Evolutionary conservation across 345 rosid genomes (phyloP).

Genomic region (Brassica napus): DNA sequence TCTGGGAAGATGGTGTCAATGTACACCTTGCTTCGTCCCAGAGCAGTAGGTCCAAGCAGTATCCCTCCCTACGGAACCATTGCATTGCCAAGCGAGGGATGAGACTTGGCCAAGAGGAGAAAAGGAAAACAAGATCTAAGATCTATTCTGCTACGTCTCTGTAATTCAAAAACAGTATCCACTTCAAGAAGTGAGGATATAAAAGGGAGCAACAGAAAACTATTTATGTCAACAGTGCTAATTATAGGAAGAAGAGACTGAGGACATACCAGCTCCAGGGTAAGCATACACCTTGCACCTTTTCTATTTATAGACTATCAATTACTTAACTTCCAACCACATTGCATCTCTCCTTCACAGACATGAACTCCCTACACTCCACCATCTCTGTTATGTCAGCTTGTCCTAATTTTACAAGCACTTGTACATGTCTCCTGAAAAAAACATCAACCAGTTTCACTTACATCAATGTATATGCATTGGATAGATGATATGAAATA

Average conservation of each 20-base stretch:
- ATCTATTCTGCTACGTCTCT: background rate
- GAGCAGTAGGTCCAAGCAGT: constrained; percentile 56
- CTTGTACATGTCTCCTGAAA: background rate
- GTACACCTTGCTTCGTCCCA: constrained; percentile 51
- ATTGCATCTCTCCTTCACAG: constrained; percentile 30
- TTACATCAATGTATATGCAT: background rate
- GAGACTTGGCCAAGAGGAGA: constrained; percentile 2
- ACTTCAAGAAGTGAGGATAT: constrained; percentile 20
- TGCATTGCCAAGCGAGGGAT: constrained; percentile 16
- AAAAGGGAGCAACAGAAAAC: constrained; percentile 25
- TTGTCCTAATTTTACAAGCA: constrained; percentile 27
- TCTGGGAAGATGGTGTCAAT: constrained; percentile 50
- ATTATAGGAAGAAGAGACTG: constrained; percentile 29
- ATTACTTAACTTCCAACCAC: constrained; percentile 38
- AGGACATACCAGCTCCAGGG: constrained; percentile 37
- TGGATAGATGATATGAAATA: background rate
- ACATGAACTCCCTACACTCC: constrained; percentile 12
- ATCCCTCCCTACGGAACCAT: constrained; percentile 50
- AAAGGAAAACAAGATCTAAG: constrained; percentile 14
- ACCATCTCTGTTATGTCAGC: background rate
- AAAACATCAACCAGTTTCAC: background rate
- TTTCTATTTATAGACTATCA: constrained; percentile 29
- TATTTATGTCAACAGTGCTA: constrained; percentile 27
- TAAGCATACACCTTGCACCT: constrained; percentile 32
- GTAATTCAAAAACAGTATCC: constrained; percentile 17